Evolutionary conservation across 768 basidiomycete species (phyloP), one percentile per base, ranked within the genome.

Genomic region (Rhizopogon roseolus): DNA sequence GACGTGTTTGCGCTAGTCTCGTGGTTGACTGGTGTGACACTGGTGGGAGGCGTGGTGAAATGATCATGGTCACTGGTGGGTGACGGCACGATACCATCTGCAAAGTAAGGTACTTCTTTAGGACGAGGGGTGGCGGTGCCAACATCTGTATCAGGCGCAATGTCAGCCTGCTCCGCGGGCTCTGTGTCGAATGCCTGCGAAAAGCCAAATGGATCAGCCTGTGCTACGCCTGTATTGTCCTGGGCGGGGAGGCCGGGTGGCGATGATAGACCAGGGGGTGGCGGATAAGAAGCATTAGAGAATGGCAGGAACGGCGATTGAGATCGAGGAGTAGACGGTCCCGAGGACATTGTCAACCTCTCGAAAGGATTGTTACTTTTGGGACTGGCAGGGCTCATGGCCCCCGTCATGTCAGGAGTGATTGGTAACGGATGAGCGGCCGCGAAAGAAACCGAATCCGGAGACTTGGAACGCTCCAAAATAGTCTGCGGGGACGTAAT

Each of bases 351-450:
- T 1, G 76, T 74, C 29, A 94, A 67, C 43, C 86, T 75, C 55
- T 91, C 93, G 63, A 98, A 98, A 4, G 94, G 95, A 66, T 98
- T 98, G 63, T 88, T 96, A 62, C 90, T 93, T 74, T 90, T 90
- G 52, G 70, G 66, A 42, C 68, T 66, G 19, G 70, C 56, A 5
- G 73, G 70, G 22, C 82, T 77, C 37, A 72, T 61, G 6, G 84
- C 80, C 45, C 76, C 81, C 1, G 77, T 74, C 6, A 77, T 60
- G 41, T 86, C 82, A 38, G 93, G 91, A 0, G 89, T 84, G 19
- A 72, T 64, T 6, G 92, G 91, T 25, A 93, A 74, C 1, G 88
- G 82, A 11, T 89, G 82, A n/a, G 80, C 73, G 16, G 85, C 82
- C 42, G 92, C 88, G 59, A 85, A 76, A 4, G 72, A 56, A 22